phyloP scores from a whole-genome alignment of 495 filamentous ascomycete genomes.

The Xylaria venustula region DNA sequence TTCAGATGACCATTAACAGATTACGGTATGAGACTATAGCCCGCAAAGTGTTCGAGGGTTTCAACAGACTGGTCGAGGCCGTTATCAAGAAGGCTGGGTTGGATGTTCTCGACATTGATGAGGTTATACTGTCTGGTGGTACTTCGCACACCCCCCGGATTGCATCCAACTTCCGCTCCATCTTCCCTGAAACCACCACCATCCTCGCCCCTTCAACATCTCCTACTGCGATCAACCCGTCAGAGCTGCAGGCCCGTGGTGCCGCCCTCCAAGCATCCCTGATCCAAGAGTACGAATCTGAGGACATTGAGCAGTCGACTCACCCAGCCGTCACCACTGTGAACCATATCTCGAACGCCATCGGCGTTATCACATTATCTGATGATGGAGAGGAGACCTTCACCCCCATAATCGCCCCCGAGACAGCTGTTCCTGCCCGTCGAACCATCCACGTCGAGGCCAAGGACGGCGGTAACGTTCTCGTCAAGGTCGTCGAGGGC shows the following conservation, averaged over 20 bases:
- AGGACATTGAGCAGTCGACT: slow-evolving; percentile 93
- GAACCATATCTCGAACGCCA: slow-evolving; percentile 81
- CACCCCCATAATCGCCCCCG: slow-evolving; percentile 70
- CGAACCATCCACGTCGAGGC: slow-evolving; percentile 74
- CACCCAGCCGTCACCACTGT: slow-evolving; percentile 94
- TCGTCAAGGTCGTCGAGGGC: slow-evolving; percentile 85
- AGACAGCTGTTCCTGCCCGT: slow-evolving; percentile 88
- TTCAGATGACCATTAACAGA: slow-evolving; percentile 85
- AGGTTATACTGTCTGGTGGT: slow-evolving; percentile 92
- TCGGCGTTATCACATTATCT: slow-evolving; percentile 78
- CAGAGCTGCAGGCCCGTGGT: slow-evolving; percentile 82
- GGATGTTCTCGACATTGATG: slow-evolving; percentile 88
- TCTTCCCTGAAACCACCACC: slow-evolving; percentile 78
- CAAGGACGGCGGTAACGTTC: slow-evolving; percentile 76
- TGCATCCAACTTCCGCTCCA: slow-evolving; percentile 65
- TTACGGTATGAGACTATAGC: slow-evolving; percentile 90
- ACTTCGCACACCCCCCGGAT: slow-evolving; percentile 92
- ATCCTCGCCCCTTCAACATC: slow-evolving; percentile 81
- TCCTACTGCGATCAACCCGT: slow-evolving; percentile 82
- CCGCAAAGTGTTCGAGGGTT: slow-evolving; percentile 77
- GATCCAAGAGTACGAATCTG: slow-evolving; percentile 85
- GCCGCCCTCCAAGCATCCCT: slow-evolving; percentile 94
- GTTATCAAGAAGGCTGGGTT: slow-evolving; percentile 89
- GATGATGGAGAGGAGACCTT: slow-evolving; percentile 64
- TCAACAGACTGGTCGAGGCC: slow-evolving; percentile 79